phyloP scores from a whole-genome alignment of 2,329 filamentous ascomycete species.

The Epichloe gansuensis region DNA sequence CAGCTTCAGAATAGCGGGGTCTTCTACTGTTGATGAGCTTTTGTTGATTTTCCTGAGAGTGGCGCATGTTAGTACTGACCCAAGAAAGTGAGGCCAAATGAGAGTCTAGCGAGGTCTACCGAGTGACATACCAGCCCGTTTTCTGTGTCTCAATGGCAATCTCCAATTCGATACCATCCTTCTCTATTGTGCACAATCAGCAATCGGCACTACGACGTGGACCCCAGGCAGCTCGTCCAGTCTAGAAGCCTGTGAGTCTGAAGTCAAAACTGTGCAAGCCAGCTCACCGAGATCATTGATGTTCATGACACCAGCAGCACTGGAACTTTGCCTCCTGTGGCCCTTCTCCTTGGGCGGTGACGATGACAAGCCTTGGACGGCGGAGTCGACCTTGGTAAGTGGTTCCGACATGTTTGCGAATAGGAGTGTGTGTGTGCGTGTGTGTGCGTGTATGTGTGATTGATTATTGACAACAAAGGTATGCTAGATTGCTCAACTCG shows the following conservation, averaged over 20 bases:
- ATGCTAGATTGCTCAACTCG: not conserved
- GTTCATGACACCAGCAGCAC: constrained; percentile 54
- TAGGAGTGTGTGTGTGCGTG: not conserved
- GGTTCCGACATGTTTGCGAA: constrained; percentile 33
- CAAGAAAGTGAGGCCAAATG: not conserved
- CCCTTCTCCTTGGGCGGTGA: constrained; percentile 55
- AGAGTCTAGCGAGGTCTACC: no score
- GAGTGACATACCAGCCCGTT: constrained; percentile 63
- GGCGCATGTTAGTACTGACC: not conserved
- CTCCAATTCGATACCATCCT: constrained; percentile 56
- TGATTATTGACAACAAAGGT: not conserved
- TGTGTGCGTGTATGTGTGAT: not conserved
- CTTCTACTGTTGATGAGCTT: constrained; percentile 64
- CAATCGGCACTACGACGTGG: not conserved
- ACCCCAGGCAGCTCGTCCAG: not conserved
- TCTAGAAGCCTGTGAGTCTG: not conserved
- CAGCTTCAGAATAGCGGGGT: constrained; percentile 74
- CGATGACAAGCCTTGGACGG: constrained; percentile 65
- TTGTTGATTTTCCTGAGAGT: constrained; percentile 79
- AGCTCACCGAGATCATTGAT: constrained; percentile 73
- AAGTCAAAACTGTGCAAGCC: not conserved
- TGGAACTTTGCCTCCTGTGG: constrained; percentile 62
- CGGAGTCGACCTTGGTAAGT: constrained; percentile 83
- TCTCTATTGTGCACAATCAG: constrained; percentile 39
- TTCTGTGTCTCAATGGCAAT: constrained; percentile 76